A percentile compares a stretch with the other conserved stretches of the same genome.
These are phyloP conservation scores for Penicillium hordei DNA, from an alignment of 2,329 filamentous ascomycete species.

Conservation along the genomic window DNA sequence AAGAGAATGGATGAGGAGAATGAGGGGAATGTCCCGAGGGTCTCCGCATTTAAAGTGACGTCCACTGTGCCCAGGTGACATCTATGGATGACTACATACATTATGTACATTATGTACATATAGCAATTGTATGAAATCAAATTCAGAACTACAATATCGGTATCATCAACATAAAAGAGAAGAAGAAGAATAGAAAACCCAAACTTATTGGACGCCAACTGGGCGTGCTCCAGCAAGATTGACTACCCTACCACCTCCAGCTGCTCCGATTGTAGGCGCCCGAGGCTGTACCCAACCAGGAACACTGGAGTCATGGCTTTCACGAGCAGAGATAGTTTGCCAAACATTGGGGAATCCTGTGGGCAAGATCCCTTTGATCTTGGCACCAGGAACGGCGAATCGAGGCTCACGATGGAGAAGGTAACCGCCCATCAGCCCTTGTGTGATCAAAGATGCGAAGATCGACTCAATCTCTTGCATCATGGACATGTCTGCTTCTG, in stretches of 20 bases:
- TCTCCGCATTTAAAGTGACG: neutral
- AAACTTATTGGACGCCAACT: slow-evolving; percentile 40
- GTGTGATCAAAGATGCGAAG: slow-evolving; percentile 72
- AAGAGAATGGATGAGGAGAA: neutral
- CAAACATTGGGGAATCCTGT: slow-evolving; percentile 70
- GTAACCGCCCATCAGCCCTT: slow-evolving; percentile 80
- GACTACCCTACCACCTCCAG: slow-evolving; percentile 54
- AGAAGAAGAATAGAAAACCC: neutral
- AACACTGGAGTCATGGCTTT: slow-evolving; percentile 62
- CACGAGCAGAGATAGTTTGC: slow-evolving; percentile 63
- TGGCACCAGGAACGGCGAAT: slow-evolving; percentile 77
- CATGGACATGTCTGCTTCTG: slow-evolving; percentile 38
- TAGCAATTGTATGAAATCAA: neutral
- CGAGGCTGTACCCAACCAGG: slow-evolving; percentile 69
- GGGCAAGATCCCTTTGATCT: slow-evolving; percentile 40
- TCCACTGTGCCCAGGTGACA: too few relatives aligned
- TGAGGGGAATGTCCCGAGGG: neutral
- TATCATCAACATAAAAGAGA: slow-evolving; percentile 1
- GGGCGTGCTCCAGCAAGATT: slow-evolving; percentile 58
- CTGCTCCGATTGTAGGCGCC: slow-evolving; percentile 11
- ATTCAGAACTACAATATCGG: slow-evolving; percentile 4
- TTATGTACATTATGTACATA: neutral
- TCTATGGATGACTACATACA: too few relatives aligned
- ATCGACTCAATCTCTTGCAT: slow-evolving; percentile 70
- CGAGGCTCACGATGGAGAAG: slow-evolving; percentile 73